Percentiles rank a stretch among this genome's conserved stretches.
phyloP scores from a whole-genome alignment of 768 basidiomycete genomes.

The Udeniomyces megalosporus region DNA sequence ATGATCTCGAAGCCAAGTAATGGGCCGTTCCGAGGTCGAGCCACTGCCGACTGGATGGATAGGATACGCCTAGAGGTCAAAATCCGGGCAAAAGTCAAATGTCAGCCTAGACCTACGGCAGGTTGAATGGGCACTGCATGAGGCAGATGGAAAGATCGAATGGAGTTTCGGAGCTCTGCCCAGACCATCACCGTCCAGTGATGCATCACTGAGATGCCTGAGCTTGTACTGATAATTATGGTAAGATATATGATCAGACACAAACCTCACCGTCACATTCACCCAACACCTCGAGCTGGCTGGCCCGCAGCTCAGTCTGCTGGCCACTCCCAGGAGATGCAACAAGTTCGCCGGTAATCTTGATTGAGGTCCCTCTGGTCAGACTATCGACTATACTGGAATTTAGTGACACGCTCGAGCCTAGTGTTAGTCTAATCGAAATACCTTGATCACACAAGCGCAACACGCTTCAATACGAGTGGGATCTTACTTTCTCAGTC shows the following conservation, averaged over 20 bases:
- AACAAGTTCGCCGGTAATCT: slow-evolving; percentile 36
- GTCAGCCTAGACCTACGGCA: too few relatives aligned
- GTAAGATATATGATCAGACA: too few relatives aligned
- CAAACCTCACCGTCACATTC: slow-evolving; percentile 43
- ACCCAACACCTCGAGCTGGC: slow-evolving; percentile 40
- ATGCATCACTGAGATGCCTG: too few relatives aligned
- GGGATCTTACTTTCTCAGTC: neutral
- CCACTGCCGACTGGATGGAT: neutral
- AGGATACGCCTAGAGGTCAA: neutral
- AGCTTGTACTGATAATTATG: too few relatives aligned
- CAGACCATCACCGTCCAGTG: too few relatives aligned
- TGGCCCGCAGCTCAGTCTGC: slow-evolving; percentile 39
- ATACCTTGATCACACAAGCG: too few relatives aligned
- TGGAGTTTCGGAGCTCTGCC: too few relatives aligned
- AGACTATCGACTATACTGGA: slow-evolving; percentile 21
- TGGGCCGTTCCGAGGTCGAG: slow-evolving; percentile 49
- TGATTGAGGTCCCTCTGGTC: slow-evolving; percentile 43
- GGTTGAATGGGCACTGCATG: neutral
- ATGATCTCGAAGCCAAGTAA: slow-evolving; percentile 79
- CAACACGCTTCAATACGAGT: too few relatives aligned
- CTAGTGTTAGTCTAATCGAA: too few relatives aligned
- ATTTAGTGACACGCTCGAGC: too few relatives aligned
- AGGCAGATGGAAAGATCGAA: neutral
- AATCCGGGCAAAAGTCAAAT: too few relatives aligned
- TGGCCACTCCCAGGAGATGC: slow-evolving; percentile 40